These are phyloP conservation scores for Penicillium sp. DNA, from an alignment of 2,329 filamentous ascomycete species.

Conservation along the genomic window DNA sequence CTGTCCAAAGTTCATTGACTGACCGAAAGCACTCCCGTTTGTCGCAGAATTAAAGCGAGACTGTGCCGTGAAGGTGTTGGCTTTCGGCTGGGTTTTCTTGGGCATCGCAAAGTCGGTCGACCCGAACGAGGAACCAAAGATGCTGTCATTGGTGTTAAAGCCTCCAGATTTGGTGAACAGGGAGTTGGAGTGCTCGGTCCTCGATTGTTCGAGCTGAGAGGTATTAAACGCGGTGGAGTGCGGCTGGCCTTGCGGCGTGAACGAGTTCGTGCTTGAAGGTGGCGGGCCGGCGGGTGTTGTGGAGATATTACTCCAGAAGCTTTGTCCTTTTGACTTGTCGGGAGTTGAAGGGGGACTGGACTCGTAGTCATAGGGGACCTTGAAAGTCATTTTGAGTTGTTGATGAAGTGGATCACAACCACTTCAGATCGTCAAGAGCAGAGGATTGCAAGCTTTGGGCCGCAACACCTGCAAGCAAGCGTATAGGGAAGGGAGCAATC, in stretches of 20 bases:
- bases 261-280: constrained; percentile 54
- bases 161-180: constrained; percentile 39
- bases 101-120: constrained; percentile 34
- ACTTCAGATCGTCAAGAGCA: constrained; percentile 8
- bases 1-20: constrained; percentile 26
- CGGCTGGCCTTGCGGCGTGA: constrained; percentile 57
- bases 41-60: constrained; percentile 29
- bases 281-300: constrained; percentile 60
- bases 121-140: constrained; percentile 39
- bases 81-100: constrained; percentile 27
- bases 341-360: constrained; percentile 42
- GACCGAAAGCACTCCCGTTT: constrained; percentile 27
- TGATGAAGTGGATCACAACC: not conserved
- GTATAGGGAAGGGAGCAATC: not conserved
- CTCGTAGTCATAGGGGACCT: constrained; percentile 35
- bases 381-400: constrained; percentile 34
- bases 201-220: constrained; percentile 45
- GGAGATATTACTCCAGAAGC: constrained; percentile 47
- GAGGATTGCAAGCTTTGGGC: constrained; percentile 17
- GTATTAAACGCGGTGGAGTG: constrained; percentile 54
- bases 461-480: constrained; percentile 16
- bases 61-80: constrained; percentile 27
- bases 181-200: constrained; percentile 36
- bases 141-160: constrained; percentile 37
- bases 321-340: constrained; percentile 33